Evolutionary conservation across 2,329 filamentous ascomycete species (phyloP), one percentile per base, ranked within the genome.

Genomic region (Neocucurbitaria cava): DNA sequence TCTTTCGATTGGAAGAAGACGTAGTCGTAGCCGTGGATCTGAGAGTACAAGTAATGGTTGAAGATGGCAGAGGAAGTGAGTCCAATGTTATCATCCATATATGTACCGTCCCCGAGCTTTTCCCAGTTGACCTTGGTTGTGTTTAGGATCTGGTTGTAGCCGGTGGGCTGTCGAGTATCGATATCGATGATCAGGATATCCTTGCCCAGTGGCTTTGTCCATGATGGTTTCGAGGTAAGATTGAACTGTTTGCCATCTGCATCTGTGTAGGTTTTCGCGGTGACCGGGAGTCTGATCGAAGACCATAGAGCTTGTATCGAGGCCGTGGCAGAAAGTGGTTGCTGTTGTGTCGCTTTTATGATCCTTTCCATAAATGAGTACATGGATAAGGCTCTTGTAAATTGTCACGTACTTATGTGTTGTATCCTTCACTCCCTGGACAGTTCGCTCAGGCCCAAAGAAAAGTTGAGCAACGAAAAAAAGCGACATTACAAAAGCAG

Each of bases 1-100:
- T 69, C 61, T 7, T 66, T 56, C 2, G 75, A 73, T 23, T 72
- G 71, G n/a, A 77, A 70, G 44, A 77, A 72, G 9, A 74, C 75
- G 56, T 80, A 80, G 40, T 79, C 74, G 57, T 79, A 79, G 1
- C 77, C 77, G 50, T 80, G 78, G 23, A 80, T 77, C 49, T 65
- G 64, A 8, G 74, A 77, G 59, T 74, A 78, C 7, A 77, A 59
- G 17, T 44, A 44, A 17, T 44, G 42, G 5, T 18, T 20, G 30
- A 75, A 54, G 46, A 73, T 61, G 5, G 69, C 67, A 4, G 72
- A 72, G 66, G 76, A 75, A 66, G 75, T 49, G 28, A 64, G 39
- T 17, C 49, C 52, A 11, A 15, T 15, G 30, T 15, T 15, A 11
- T 31, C 30, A 3, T 11, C 13, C 30, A 11, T 10, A 26, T 26